Base-by-base conservation (phyloP, 2,329 filamentous ascomycete species). In the Verticillium albo-atrum region DNA sequence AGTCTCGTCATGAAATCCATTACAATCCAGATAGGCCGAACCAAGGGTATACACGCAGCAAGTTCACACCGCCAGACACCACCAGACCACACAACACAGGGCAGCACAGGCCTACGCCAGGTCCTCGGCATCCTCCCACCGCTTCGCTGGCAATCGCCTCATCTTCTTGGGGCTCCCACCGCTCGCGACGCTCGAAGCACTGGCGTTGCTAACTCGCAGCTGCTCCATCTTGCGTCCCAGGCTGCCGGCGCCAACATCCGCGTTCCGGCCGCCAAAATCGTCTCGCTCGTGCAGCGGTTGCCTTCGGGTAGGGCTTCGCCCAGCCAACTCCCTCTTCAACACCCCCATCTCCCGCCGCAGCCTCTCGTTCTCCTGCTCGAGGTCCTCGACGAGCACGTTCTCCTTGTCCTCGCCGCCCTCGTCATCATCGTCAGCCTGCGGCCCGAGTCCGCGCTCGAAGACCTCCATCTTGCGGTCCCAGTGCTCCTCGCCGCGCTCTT, bases 381-480 rank as follows among this genome's bases (percentile, higher is more conserved):
- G 75, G 53, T 89, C 82, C 67, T 89, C 84, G 6, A 87, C 77
- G 2, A 84, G 71, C 2, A 83, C 74, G 52, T 88, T 88, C 69
- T 88, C 84, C 66, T 89, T 88, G 63, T 85, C 76, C 63, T 73
- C 74, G 66, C 81, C 77, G 1, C 82, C 79, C 32, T 80, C 79
- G n/a, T 64, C 67, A 20, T 62, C 66, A 3, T 27, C 26, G 35
- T 69, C 67, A 55, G 68, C 58, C 0, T 68, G 59, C 25, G 72
- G 63, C 5, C 73, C 73, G 23, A 84, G 73, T 2, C 80, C 74
- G 2, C 80, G 77, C 70, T 85, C 82, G 52, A 85, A 78, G 1
- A 86, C 77, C 61, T 84, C 94, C 7, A 96, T 82, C 76, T 99
- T 99, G 65, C 86, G 86, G 72, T 98, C 93, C 70, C 95, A 84